Evolutionary conservation across 805 yeast genomes (phyloP).

Genomic region (Candida berthetii): DNA sequence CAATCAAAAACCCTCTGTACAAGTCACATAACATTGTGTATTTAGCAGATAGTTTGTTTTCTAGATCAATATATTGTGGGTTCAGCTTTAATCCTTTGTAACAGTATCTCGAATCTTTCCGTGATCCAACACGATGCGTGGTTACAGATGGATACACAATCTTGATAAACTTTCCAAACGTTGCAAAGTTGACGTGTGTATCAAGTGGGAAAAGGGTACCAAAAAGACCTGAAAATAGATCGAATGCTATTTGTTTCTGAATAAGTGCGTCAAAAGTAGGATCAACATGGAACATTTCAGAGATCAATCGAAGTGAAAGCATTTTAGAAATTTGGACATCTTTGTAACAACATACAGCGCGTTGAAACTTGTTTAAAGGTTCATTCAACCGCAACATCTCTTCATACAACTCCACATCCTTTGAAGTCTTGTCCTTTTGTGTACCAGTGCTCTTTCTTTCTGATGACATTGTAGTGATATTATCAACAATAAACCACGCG

Average conservation of each 20-base stretch:
- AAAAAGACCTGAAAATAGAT: not conserved
- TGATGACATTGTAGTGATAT: too few relatives aligned
- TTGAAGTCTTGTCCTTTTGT: too few relatives aligned
- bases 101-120: slow-evolving; percentile 81
- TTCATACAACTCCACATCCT: too few relatives aligned
- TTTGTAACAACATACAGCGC: too few relatives aligned
- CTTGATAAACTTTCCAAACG: slow-evolving; percentile 69
- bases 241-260: not conserved
- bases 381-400: too few relatives aligned
- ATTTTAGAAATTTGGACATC: not conserved
- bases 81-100: slow-evolving; percentile 62
- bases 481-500: too few relatives aligned
- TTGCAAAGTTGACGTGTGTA: slow-evolving; percentile 32
- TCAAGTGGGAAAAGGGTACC: not conserved
- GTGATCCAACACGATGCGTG: slow-evolving; percentile 71
- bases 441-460: too few relatives aligned
- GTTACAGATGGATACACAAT: slow-evolving; percentile 59
- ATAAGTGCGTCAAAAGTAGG: not conserved
- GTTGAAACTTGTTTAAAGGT: too few relatives aligned
- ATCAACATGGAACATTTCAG: not conserved
- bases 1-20: not conserved
- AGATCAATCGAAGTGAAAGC: not conserved
- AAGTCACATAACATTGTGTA: not conserved
- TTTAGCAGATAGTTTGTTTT: not conserved
- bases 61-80: not conserved